A percentile compares a stretch with the other conserved stretches of the same genome.
These are phyloP conservation scores for Globisporangium iwayamae DNA, from an alignment of 352 stramenopile species.

Conservation along the genomic window DNA sequence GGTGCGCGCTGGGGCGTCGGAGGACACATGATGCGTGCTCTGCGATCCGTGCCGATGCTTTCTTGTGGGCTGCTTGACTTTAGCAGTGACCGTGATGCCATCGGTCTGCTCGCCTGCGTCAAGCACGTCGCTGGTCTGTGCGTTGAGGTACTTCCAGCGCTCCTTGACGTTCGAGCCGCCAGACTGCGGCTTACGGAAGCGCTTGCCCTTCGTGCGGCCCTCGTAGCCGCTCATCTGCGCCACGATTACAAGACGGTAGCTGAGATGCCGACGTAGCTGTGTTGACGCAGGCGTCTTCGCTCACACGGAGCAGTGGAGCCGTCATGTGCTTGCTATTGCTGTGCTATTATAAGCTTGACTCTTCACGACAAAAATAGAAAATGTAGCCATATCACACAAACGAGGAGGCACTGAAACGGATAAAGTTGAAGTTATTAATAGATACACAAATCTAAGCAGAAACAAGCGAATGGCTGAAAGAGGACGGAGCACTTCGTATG, in stretches of 20 bases:
- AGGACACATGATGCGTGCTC: background rate
- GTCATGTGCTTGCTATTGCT: too few species aligned
- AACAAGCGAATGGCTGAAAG: too few species aligned
- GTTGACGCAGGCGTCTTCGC: too few species aligned
- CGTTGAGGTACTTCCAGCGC: conserved; percentile 51
- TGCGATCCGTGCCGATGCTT: background rate
- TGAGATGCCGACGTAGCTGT: too few species aligned
- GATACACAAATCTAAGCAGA: too few species aligned
- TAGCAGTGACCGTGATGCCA: conserved; percentile 12
- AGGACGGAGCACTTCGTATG: too few species aligned
- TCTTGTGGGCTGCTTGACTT: conserved; percentile 6
- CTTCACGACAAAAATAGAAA: background rate
- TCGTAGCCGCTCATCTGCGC: conserved; percentile 10
- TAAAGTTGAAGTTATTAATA: too few species aligned
- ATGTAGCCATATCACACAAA: too few species aligned
- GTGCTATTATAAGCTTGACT: too few species aligned
- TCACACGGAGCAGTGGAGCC: too few species aligned
- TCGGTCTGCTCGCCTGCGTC: conserved; percentile 12
- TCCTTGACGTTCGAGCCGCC: conserved; percentile 48
- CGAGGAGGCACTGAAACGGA: too few species aligned
- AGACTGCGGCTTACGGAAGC: conserved; percentile 45
- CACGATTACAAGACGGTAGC: too few species aligned
- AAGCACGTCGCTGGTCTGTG: conserved; percentile 43
- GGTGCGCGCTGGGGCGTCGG: background rate
- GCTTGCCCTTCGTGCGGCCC: conserved; percentile 43